Evolutionary conservation across 345 rosid genomes (phyloP).

Genomic region (Salix suchowensis): DNA sequence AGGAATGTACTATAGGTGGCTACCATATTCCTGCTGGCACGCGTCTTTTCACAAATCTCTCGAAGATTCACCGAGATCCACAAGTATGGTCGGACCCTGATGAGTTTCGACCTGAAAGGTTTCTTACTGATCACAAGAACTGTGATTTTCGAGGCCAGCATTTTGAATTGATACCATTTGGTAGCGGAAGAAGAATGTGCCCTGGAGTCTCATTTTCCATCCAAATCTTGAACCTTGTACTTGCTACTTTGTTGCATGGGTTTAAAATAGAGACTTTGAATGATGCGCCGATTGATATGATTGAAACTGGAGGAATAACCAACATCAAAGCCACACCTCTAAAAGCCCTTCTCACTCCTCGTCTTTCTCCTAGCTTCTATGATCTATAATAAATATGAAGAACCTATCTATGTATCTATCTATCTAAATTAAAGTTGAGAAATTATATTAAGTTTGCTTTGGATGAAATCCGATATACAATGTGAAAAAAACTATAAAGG

Average conservation of each 20-base stretch:
- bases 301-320: slow-evolving; percentile 13
- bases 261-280: background rate
- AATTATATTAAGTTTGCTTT: too few relatives aligned
- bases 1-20: slow-evolving; percentile 8
- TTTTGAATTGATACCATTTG: slow-evolving; percentile 10
- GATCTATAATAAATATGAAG: background rate
- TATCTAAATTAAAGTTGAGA: too few relatives aligned
- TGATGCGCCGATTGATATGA: slow-evolving; percentile 18
- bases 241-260: slow-evolving; percentile 1
- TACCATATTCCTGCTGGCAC: slow-evolving; percentile 15
- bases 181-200: slow-evolving; percentile 15
- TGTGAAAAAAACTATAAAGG: too few relatives aligned
- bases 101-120: slow-evolving; percentile 12
- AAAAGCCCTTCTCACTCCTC: slow-evolving; percentile 22
- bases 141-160: slow-evolving; percentile 1
- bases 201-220: slow-evolving; percentile 10
- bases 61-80: slow-evolving; percentile 15
- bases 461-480: too few relatives aligned
- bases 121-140: slow-evolving; percentile 1
- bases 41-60: background rate
- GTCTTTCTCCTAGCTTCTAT: slow-evolving; percentile 6
- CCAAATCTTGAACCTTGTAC: background rate
- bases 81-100: background rate
- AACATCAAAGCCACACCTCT: slow-evolving; percentile 18
- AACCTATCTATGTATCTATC: too few relatives aligned